Percentiles rank a stretch among this genome's conserved stretches.
Evolutionary conservation across 805 yeast genomes (phyloP).

Genomic region (Saccharomycodes ludwigii): DNA sequence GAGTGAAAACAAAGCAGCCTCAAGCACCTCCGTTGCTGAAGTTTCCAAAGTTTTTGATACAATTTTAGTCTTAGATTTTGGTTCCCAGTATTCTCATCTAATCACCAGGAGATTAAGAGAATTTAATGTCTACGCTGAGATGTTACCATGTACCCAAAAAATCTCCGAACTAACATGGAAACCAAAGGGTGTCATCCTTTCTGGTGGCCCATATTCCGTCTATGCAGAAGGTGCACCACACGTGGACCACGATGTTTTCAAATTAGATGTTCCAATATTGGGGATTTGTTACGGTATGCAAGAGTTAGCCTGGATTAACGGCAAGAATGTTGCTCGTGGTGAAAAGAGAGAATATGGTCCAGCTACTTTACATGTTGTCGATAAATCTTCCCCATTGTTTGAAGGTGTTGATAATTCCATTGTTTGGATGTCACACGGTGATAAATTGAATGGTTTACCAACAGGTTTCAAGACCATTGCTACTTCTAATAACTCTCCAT

Average conservation of each 20-base stretch:
- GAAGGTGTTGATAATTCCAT: slow-evolving; percentile 85
- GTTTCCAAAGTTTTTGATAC: slow-evolving; percentile 91
- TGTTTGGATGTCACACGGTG: slow-evolving; percentile 99
- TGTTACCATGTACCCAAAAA: slow-evolving; percentile 98
- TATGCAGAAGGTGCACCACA: slow-evolving; percentile 94
- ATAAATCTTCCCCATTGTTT: slow-evolving; percentile 57
- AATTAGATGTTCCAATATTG: slow-evolving; percentile 82
- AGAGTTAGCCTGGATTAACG: slow-evolving; percentile 96
- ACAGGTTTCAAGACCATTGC: slow-evolving; percentile 82
- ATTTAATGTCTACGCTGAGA: slow-evolving; percentile 95
- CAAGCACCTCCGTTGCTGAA: slow-evolving; percentile 26
- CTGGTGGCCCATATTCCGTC: slow-evolving; percentile 97
- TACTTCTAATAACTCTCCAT: slow-evolving; percentile 88
- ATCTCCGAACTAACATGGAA: slow-evolving; percentile 84
- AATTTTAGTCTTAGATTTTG: slow-evolving; percentile 92
- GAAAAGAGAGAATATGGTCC: slow-evolving; percentile 98
- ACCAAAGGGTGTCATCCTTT: slow-evolving; percentile 90
- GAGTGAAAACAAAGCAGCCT: too few species aligned
- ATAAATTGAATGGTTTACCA: slow-evolving; percentile 85
- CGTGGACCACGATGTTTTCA: slow-evolving; percentile 88
- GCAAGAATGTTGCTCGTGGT: slow-evolving; percentile 84
- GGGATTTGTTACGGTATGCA: slow-evolving; percentile 99
- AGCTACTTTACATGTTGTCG: slow-evolving; percentile 72
- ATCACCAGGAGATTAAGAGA: slow-evolving; percentile 97
- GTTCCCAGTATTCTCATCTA: slow-evolving; percentile 95